Evolutionary conservation across 2,329 filamentous ascomycete genomes (phyloP), one percentile per base, ranked within the genome.

Genomic region (Epichloe brachyelytri): DNA sequence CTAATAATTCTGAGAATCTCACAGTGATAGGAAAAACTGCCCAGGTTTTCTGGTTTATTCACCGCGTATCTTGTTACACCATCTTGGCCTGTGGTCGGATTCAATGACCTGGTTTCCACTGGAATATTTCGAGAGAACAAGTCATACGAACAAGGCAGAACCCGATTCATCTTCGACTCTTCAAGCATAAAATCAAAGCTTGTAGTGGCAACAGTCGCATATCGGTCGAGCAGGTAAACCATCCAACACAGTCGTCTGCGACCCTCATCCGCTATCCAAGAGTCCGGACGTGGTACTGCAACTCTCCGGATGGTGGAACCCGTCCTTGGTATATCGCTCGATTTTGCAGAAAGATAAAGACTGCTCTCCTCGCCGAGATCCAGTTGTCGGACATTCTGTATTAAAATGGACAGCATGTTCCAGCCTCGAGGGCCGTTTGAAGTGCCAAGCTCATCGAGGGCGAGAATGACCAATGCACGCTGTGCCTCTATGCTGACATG

Each of bases 231-330:
- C 12, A 71, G 63, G 46, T 72, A 72, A 0, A 72, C 67, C 66
- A 72, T 71, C 70, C 70, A 72, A 48, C 68, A 71, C 0, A 71
- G 57, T 2, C 70, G 63, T 3, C 70, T 57, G 2, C 70, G 60
- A 5, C 70, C 67, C 54, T 72, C 70, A 30, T 72, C 70, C 48
- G 72, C 70, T 30, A 72, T 70, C 68, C 69, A 72, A 1, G 69
- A 70, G 14, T 66, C 63, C 1, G 70, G 69, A 5, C 62, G 63
- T 3, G 63, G 61, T 6, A 63, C 60, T 1, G 60, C 60, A 2
- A 71, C 63, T 48, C 65, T 59, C 4, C 65, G 62, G 4, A 68
- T 3, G 22, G 7, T 58, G 0, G 68, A 67, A 0, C 64, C 68
- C 0, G 67, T 65, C 1, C 58, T 57, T 2, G 65, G 64, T 11